A percentile compares a stretch with the other conserved stretches of the same genome.
Evolutionary conservation across 331 rosid genomes (phyloP).

Genomic region (Stylosanthes scabra): DNA sequence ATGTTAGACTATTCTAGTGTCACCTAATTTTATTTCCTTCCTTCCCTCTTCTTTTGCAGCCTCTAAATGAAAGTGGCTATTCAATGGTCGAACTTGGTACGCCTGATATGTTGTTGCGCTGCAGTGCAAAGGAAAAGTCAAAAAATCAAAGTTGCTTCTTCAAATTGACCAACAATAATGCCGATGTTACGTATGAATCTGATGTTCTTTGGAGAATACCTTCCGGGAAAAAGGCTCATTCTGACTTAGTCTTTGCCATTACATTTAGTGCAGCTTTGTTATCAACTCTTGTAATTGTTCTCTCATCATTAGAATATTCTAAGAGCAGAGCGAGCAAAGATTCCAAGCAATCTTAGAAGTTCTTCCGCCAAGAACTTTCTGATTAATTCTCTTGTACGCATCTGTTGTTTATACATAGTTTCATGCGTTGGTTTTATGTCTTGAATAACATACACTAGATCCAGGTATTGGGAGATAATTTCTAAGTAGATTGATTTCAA

Average conservation of each 20-base stretch:
- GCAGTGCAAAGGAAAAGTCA: conserved; percentile 47
- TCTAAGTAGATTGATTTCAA: too few species aligned
- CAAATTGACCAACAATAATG: conserved; percentile 41
- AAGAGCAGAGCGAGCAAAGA: conserved; percentile 34
- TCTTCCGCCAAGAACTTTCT: too few species aligned
- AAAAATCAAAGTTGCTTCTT: conserved; percentile 53
- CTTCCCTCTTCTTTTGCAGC: conserved; percentile 50
- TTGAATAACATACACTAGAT: too few species aligned
- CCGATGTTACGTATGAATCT: conserved; percentile 38
- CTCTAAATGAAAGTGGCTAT: conserved; percentile 76
- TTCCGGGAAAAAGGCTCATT: conserved; percentile 65
- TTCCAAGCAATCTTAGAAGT: conserved; percentile 50
- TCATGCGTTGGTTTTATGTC: too few species aligned
- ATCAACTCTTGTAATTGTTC: conserved; percentile 62
- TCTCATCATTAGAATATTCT: conserved; percentile 51
- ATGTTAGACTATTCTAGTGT: background rate
- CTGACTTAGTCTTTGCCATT: conserved; percentile 52
- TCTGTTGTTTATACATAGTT: too few species aligned
- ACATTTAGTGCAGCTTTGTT: conserved; percentile 69
- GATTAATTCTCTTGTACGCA: too few species aligned
- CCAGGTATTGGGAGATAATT: too few species aligned
- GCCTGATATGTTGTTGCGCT: conserved; percentile 68
- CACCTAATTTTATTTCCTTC: background rate
- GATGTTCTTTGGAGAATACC: conserved; percentile 72
- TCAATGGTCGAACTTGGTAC: conserved; percentile 60